These are phyloP conservation scores for Pseudozyma flocculosa DNA, from an alignment of 1,284 basidiomycete genomes.

Conservation along the genomic window DNA sequence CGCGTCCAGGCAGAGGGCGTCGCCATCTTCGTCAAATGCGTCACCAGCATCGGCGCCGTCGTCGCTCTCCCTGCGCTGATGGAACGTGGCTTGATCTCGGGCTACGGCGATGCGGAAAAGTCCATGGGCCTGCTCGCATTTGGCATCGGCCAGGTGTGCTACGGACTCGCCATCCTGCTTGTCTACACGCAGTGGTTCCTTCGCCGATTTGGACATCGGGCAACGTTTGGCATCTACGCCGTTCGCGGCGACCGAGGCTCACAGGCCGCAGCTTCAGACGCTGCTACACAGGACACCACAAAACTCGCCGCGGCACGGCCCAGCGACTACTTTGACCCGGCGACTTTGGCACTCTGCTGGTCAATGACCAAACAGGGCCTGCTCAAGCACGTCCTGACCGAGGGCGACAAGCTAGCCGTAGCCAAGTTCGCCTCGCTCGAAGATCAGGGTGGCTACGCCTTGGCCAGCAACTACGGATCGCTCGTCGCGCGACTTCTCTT, in stretches of 20 bases:
- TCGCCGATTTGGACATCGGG: slow-evolving; percentile 71
- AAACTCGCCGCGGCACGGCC: slow-evolving; percentile 4
- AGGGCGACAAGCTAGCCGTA: slow-evolving; percentile 79
- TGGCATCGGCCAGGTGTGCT: slow-evolving; percentile 43
- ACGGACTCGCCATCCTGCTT: slow-evolving; percentile 32
- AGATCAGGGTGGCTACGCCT: slow-evolving; percentile 56
- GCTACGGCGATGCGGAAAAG: slow-evolving; percentile 4
- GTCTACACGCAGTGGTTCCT: slow-evolving; percentile 11
- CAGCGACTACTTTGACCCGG: slow-evolving; percentile 6
- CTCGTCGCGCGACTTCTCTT: slow-evolving; percentile 52
- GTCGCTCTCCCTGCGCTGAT: slow-evolving; percentile 8
- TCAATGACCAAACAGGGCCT: slow-evolving; percentile 83
- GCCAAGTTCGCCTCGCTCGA: slow-evolving; percentile 42
- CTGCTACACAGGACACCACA: too few species aligned
- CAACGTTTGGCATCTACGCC: slow-evolving; percentile 69
- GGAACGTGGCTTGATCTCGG: not conserved
- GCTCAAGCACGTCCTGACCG: slow-evolving; percentile 90
- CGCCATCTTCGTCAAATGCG: slow-evolving; percentile 40
- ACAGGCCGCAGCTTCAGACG: too few species aligned
- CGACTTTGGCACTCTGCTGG: slow-evolving; percentile 62
- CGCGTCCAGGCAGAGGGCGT: slow-evolving; percentile 48
- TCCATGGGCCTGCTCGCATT: slow-evolving; percentile 42
- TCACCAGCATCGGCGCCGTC: slow-evolving; percentile 26
- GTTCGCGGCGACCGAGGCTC: slow-evolving; percentile 39
- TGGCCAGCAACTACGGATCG: slow-evolving; percentile 55